These are phyloP conservation scores for Tagetes erecta DNA, from an alignment of 129 eudicot genomes.

Conservation along the genomic window DNA sequence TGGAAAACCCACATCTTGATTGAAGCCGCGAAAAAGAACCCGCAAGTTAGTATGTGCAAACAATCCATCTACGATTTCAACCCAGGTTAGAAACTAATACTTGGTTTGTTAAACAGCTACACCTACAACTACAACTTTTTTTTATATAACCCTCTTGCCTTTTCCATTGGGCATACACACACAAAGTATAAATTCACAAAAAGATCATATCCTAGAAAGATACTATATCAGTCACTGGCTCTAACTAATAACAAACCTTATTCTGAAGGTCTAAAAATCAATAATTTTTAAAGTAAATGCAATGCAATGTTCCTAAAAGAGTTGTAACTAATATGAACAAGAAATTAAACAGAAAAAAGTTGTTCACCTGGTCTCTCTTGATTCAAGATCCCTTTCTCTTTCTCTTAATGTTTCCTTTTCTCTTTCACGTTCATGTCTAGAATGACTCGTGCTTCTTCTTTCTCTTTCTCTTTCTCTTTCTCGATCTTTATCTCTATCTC, in stretches of 20 bases:
- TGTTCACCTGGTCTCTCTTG: conserved; percentile 78
- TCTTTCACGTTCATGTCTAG: conserved; percentile 11
- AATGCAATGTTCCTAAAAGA: too few relatives aligned
- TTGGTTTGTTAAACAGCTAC: conserved; percentile 9
- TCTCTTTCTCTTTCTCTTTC: conserved; percentile 31
- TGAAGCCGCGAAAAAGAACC: conserved; percentile 67
- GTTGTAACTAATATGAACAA: too few relatives aligned
- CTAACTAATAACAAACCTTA: background rate
- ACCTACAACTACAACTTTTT: conserved; percentile 18
- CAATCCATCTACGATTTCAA: conserved; percentile 91
- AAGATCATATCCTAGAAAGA: background rate
- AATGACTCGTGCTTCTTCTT: conserved; percentile 23
- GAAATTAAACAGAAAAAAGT: too few relatives aligned
- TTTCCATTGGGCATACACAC: conserved; percentile 4
- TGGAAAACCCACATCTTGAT: conserved; percentile 56
- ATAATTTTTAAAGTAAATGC: background rate
- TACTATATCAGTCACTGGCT: too few relatives aligned
- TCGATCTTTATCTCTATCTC: background rate
- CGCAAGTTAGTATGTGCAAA: conserved; percentile 86
- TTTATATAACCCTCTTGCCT: conserved; percentile 36
- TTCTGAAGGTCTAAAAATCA: conserved; percentile 2
- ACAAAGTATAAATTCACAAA: background rate
- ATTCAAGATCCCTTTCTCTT: conserved; percentile 55
- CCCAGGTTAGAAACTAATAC: conserved; percentile 53
- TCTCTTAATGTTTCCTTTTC: conserved; percentile 29